These are phyloP conservation scores for Verbena officinalis DNA, from an alignment of 257 asterid species.

Conservation along the genomic window DNA sequence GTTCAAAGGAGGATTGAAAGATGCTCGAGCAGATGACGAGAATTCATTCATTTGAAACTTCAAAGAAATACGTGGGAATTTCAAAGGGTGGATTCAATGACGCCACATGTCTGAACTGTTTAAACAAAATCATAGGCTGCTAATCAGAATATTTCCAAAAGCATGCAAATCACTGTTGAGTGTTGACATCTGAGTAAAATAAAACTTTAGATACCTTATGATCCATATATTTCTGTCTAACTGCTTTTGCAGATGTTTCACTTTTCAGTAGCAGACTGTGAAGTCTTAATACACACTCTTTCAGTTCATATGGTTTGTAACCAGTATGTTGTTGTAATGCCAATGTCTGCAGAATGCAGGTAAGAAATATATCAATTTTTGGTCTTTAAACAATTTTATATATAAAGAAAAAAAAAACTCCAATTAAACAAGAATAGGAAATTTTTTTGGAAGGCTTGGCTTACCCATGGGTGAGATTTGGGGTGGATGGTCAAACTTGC, in stretches of 20 bases:
- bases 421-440: neutral
- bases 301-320: conserved; percentile 60
- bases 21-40: conserved; percentile 2
- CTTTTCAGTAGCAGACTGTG: conserved; percentile 43
- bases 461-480: conserved; percentile 73
- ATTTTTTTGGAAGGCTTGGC: conserved; percentile 17
- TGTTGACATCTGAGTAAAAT: neutral
- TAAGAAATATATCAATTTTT: neutral
- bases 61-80: conserved; percentile 43
- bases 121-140: conserved; percentile 22
- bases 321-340: conserved; percentile 64
- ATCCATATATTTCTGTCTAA: conserved; percentile 51
- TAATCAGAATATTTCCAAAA: conserved; percentile 12
- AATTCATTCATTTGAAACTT: conserved; percentile 36
- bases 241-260: conserved; percentile 38
- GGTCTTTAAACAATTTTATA: neutral
- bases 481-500: conserved; percentile 62
- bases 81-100: conserved; percentile 36
- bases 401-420: neutral
- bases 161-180: neutral
- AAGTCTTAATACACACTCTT: conserved; percentile 62
- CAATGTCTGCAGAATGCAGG: conserved; percentile 46
- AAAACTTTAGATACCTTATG: conserved; percentile 42
- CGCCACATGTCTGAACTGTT: conserved; percentile 56
- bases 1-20: neutral